Evolutionary conservation across 1,284 basidiomycete species (phyloP).

Genomic region (Cystobasidium pallidum): DNA sequence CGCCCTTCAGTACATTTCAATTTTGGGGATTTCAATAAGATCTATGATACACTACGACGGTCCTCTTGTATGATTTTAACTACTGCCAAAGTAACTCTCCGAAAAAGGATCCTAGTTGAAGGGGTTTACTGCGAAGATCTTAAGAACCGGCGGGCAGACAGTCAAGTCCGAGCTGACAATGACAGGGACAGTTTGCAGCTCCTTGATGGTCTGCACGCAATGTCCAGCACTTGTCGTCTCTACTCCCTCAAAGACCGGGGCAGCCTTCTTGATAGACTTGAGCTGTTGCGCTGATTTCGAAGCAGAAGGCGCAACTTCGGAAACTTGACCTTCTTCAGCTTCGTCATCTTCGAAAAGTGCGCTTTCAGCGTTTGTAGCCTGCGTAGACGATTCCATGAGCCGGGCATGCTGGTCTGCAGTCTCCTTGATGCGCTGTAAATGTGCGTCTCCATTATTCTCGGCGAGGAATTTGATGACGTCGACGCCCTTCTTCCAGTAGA

Average conservation of each 20-base stretch:
- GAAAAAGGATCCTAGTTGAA: no score
- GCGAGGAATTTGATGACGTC: slow-evolving; percentile 94
- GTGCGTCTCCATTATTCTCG: slow-evolving; percentile 75
- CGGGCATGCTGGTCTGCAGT: slow-evolving; percentile 83
- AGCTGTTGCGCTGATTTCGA: slow-evolving; percentile 21
- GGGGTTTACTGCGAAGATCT: slow-evolving; percentile 37
- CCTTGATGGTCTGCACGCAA: slow-evolving; percentile 87
- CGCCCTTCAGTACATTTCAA: no score
- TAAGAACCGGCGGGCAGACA: slow-evolving; percentile 91
- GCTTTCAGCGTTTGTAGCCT: slow-evolving; percentile 79
- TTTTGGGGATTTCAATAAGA: no score
- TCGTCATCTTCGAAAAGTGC: slow-evolving; percentile 83
- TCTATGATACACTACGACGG: no score
- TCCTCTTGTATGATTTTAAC: no score
- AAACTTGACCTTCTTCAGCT: slow-evolving; percentile 58
- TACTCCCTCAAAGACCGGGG: slow-evolving; percentile 78
- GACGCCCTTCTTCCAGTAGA: slow-evolving; percentile 65
- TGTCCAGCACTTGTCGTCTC: slow-evolving; percentile 72
- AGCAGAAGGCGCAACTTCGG: slow-evolving; percentile 8
- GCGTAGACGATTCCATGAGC: slow-evolving; percentile 86
- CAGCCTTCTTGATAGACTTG: slow-evolving; percentile 61
- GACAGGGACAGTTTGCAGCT: slow-evolving; percentile 71
- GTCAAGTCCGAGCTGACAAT: slow-evolving; percentile 90
- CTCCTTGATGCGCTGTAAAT: slow-evolving; percentile 51
- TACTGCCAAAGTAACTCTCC: no score